A percentile compares a stretch with the other conserved stretches of the same genome.
Evolutionary conservation across 768 basidiomycete species (phyloP).

Genomic region (Mycena haematopus): DNA sequence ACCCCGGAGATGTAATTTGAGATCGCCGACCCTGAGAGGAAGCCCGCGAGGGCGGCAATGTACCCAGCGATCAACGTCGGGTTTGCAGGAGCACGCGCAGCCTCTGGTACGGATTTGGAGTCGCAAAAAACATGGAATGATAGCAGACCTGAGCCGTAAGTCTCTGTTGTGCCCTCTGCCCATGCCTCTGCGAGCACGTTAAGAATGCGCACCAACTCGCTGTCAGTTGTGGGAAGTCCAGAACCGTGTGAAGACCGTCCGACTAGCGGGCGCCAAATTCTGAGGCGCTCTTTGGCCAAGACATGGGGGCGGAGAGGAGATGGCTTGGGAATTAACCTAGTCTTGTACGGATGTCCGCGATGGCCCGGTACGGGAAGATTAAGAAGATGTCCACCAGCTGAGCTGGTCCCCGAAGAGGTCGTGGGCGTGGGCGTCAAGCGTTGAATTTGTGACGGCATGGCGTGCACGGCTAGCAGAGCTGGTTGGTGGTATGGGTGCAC

Average conservation of each 20-base stretch:
- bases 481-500: too few relatives aligned
- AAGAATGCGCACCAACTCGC: neutral
- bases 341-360: neutral
- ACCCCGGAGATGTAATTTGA: too few relatives aligned
- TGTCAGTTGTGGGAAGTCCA: neutral
- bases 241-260: neutral
- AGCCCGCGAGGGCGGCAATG: too few relatives aligned
- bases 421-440: too few relatives aligned
- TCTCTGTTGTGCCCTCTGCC: slow-evolving; percentile 19
- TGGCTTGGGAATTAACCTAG: neutral
- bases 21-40: too few relatives aligned
- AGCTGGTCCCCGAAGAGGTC: too few relatives aligned
- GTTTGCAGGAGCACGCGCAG: too few relatives aligned
- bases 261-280: slow-evolving; percentile 3
- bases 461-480: too few relatives aligned
- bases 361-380: neutral
- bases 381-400: neutral
- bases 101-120: too few relatives aligned
- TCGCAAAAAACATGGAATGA: too few relatives aligned
- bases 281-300: neutral
- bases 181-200: slow-evolving; percentile 2
- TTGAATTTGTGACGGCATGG: too few relatives aligned
- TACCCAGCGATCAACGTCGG: too few relatives aligned
- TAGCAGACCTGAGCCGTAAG: slow-evolving; percentile 33
- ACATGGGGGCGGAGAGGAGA: slow-evolving; percentile 1